Evolutionary conservation across 2,329 filamentous ascomycete genomes (phyloP).

Genomic region (Sphaerostilbella broomeana): DNA sequence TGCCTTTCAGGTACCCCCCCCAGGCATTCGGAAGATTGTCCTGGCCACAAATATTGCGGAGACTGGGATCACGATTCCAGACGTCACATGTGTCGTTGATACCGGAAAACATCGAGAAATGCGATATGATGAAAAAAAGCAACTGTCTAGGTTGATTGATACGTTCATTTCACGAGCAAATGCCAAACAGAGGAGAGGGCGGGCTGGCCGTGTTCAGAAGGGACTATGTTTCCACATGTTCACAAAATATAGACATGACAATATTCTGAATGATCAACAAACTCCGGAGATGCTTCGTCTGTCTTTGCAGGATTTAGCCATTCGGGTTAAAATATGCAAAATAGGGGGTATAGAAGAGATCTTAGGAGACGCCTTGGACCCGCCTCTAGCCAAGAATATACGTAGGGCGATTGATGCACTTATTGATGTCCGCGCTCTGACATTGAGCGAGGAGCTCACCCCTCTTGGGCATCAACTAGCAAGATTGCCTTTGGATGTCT

Average conservation of each 20-base stretch:
- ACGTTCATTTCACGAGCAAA: conserved; percentile 95
- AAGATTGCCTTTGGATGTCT: conserved; percentile 84
- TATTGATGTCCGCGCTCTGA: conserved; percentile 86
- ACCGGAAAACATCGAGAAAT: conserved; percentile 96
- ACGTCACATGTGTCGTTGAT: conserved; percentile 95
- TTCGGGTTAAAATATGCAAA: conserved; percentile 96
- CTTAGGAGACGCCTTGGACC: conserved; percentile 78
- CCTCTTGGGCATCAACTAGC: conserved; percentile 81
- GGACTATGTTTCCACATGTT: conserved; percentile 95
- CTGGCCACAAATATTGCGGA: conserved; percentile 97
- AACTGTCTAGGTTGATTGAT: conserved; percentile 84
- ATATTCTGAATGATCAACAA: conserved; percentile 81
- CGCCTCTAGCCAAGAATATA: conserved; percentile 87
- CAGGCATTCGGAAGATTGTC: conserved; percentile 83
- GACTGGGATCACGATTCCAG: conserved; percentile 96
- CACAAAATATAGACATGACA: conserved; percentile 82
- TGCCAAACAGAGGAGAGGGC: conserved; percentile 86
- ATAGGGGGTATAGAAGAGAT: conserved; percentile 90
- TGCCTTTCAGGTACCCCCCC: conserved; percentile 79
- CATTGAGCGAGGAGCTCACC: conserved; percentile 73
- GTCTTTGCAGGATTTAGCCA: conserved; percentile 88
- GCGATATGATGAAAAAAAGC: conserved; percentile 88
- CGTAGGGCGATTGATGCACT: conserved; percentile 87
- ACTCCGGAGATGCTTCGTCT: conserved; percentile 93
- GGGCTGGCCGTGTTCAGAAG: conserved; percentile 91